Evolutionary conservation across 192 early-diverging fungal genomes (phyloP), one percentile per base, ranked within the genome.

Genomic region (Piromyces finnis): DNA sequence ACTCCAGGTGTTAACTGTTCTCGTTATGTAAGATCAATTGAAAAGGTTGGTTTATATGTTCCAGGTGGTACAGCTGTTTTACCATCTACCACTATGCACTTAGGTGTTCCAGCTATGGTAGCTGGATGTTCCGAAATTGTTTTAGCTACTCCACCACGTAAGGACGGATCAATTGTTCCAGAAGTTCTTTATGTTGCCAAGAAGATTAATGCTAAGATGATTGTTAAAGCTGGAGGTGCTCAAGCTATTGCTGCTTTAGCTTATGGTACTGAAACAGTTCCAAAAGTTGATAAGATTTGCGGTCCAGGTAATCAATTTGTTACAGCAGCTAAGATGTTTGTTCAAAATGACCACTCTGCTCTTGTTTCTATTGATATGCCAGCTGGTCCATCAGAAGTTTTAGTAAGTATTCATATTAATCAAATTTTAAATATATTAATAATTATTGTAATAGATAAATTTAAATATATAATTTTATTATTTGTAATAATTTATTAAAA

Each of bases 251-350:
- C 96, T 28, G 96, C 96, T 15, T 94, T 99, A 94, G 97, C 97
- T n/a, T 98, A 97, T 82, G 97, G 97, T 41, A 99, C 98, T 6
- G 92, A 95, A 83, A 89, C 89, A 0, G 92, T 98, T 68, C 96
- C 97, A 79, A 99, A 99, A 86, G 98, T 98, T 14, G 98, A 99
- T 86, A 99, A 99, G 92, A 99, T 99, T 85, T 98, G 96, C 86
- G 98, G 98, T 30, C 98, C 98, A 14, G 98, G 98, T 51, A 99
- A 99, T 86, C 98, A 99, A 86, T 99, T 95, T 85, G 98, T 99
- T n/a, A 99, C 98, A 5, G 96, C 97, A 11, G 97, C 98, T 81
- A 99, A 99, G 88, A 97, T 99, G 96, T 81, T 94, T 78, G 92
- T 92, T 4, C 96, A 93, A 92, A 96, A 94, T 87, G 97, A 98